Conservation (phyloP, 768 basidiomycete genomes). For the Macrolepiota albuminosa region DNA sequence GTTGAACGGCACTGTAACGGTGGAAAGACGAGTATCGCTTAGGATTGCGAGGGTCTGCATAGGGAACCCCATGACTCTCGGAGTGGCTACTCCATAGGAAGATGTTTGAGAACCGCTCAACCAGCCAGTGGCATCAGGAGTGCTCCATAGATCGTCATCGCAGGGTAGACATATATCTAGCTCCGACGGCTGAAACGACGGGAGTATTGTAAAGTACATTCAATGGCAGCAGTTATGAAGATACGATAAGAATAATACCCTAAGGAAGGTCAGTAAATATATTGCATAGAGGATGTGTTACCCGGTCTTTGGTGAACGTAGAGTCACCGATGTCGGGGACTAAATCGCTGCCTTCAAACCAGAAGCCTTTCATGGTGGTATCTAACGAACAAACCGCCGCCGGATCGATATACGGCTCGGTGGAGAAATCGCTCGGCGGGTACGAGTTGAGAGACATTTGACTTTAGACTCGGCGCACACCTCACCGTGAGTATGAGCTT, state of each 20-base stretch:
- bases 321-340: slow-evolving; percentile 23
- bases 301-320: slow-evolving; percentile 11
- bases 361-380: slow-evolving; percentile 26
- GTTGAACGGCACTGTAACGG: no score
- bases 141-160: slow-evolving; percentile 36
- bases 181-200: no score
- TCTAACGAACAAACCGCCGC: slow-evolving; percentile 25
- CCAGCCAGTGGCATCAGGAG: slow-evolving; percentile 57
- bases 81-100: slow-evolving; percentile 26
- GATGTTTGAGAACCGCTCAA: slow-evolving; percentile 31
- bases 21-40: no score
- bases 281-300: neutral
- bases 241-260: no score
- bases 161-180: no score
- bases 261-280: no score
- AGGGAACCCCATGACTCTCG: slow-evolving; percentile 32
- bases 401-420: slow-evolving; percentile 32
- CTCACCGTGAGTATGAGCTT: no score
- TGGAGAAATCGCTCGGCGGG: slow-evolving; percentile 29
- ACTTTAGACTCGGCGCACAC: no score
- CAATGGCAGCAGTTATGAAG: no score
- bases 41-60: slow-evolving; percentile 19
- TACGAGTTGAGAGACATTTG: slow-evolving; percentile 24
- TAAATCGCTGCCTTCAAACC: slow-evolving; percentile 31
- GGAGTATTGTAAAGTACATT: no score